Base-by-base conservation (phyloP, 2,329 filamentous ascomycete species). In the Phialophora expanda region DNA sequence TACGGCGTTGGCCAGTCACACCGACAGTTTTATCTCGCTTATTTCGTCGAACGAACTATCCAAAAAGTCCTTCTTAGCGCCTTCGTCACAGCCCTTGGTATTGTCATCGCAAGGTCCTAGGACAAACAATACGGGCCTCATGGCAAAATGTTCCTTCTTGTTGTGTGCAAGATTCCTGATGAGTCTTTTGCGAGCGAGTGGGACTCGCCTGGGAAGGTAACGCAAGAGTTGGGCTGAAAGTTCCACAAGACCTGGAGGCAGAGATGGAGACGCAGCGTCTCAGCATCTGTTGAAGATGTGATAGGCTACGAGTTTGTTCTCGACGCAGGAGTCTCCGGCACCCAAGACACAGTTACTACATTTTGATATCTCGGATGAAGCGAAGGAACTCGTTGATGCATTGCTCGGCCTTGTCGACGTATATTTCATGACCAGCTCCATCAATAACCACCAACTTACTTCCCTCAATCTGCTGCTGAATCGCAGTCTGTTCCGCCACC, bases 371-470 rank as follows among this genome's bases (percentile, higher is more conserved):
- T 20, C 28, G 57, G 24, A 60, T 48, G 26, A 60, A 60, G n/a
- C 7, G 41, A 9, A 60, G 57, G 12, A 60, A 2, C 30, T 60
- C 44, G 9, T 32, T 9, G 24, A 60, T 46, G 51, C 65, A 64
- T 20, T 64, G 9, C 22, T 61, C 56, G 12, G 65, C 55, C 22
- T 30, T 57, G 22, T 66, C 65, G 8, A 57, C 56, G 30, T 67
- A 67, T 20, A 67, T 67, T 38, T 67, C 65, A 54, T 67, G 65
- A 6, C 65, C 65, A 4, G 51, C 32, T 9, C 61, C 65, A 24
- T 61, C 56, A 28, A 67, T 24, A 4, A 64, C 53, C 3, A 57
- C 56, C 12, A 61, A 30, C 20, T 38, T 24, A 20, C 56, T 54
- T 30, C 54, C 34, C 17, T 28, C 22, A 12, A 54, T 58, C 41